Conservation (phyloP, 2,329 filamentous ascomycete species). For the Phymatotrichopsis omnivora region DNA sequence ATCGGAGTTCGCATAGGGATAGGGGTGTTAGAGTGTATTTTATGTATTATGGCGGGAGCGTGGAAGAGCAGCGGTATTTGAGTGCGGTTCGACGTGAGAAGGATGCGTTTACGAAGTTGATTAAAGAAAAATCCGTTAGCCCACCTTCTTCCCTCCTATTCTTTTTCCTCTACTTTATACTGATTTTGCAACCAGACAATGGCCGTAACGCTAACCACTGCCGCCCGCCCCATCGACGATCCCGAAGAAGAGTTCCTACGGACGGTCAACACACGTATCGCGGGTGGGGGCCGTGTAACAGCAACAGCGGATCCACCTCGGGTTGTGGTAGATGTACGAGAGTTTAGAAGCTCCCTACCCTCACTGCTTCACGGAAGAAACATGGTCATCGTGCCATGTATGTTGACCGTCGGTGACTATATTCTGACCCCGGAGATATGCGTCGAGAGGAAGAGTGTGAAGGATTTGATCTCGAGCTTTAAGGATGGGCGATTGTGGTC, state of each 20-base stretch:
- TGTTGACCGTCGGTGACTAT: slow-evolving; percentile 94
- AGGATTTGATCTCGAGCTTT: slow-evolving; percentile 84
- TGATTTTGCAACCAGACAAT: slow-evolving; percentile 47
- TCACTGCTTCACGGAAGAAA: slow-evolving; percentile 81
- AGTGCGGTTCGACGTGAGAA: slow-evolving; percentile 88
- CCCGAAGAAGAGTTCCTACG: slow-evolving; percentile 86
- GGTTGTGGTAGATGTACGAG: slow-evolving; percentile 82
- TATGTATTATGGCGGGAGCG: slow-evolving; percentile 87
- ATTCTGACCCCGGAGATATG: slow-evolving; percentile 84
- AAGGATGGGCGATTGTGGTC: slow-evolving; percentile 83
- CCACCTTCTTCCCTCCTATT: slow-evolving; percentile 4
- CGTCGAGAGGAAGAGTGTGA: slow-evolving; percentile 87
- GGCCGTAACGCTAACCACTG: slow-evolving; percentile 73
- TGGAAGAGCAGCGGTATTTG: slow-evolving; percentile 90
- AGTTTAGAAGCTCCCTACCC: slow-evolving; percentile 86
- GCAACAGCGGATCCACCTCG: slow-evolving; percentile 81
- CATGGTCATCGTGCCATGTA: slow-evolving; percentile 84
- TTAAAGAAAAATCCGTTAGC: slow-evolving; percentile 73
- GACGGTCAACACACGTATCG: slow-evolving; percentile 93
- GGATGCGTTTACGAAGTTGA: slow-evolving; percentile 87
- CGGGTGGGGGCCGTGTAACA: slow-evolving; percentile 73
- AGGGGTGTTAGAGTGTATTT: slow-evolving; percentile 89
- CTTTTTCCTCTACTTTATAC: not conserved
- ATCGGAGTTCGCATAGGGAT: slow-evolving; percentile 85
- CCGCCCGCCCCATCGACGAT: slow-evolving; percentile 59